Base-by-base conservation (phyloP, 495 filamentous ascomycete species). In the Penicillium turbatum region DNA sequence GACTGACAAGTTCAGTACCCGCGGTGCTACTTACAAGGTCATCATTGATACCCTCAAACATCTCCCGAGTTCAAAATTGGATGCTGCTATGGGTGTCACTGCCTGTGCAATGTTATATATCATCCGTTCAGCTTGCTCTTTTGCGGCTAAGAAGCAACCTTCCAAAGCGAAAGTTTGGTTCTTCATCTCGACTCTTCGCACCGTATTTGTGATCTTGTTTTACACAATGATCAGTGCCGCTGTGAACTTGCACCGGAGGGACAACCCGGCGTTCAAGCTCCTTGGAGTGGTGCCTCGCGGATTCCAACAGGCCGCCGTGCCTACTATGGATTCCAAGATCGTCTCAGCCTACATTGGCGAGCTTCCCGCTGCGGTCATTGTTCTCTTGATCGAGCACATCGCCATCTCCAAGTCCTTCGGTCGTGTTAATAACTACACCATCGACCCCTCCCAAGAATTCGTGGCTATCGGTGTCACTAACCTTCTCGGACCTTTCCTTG, bases 341-440 rank as follows among this genome's bases (percentile, higher is more conserved):
- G 81, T 92, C 60, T 74, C 59, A 2, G 62, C 80, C 7, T 89
- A 90, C 63, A 69, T 76, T 9, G 69, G 68, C 35, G 71, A 90
- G 43, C 72, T 96, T 0, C 90, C 90, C 0, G 87, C 86, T 13
- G 82, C 85, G 0, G 87, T 97, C 39, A 96, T 98, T 58, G 95
- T 98, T 7, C 76, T 97, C 38, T 75, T 98, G 40, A 97, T 98
- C 60, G 93, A 98, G 69, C 89, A 95, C 65, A 92, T 93, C 58
- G 87, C 95, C n/a, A 98, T 98, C 55, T 90, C 92, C 31, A 98
- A 98, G 71, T 97, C 93, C 0, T 98, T 98, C 54, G 93, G 93
- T 5, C 82, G 93, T 38, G 80, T 98, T 58, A 97, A 97, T 75
- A 97, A 97, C 73, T 98, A 98, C 71, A 89, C 84, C n/a, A 97